Evolutionary conservation across 768 basidiomycete genomes (phyloP).

Genomic region (Erythrobasidium yunnanense): DNA sequence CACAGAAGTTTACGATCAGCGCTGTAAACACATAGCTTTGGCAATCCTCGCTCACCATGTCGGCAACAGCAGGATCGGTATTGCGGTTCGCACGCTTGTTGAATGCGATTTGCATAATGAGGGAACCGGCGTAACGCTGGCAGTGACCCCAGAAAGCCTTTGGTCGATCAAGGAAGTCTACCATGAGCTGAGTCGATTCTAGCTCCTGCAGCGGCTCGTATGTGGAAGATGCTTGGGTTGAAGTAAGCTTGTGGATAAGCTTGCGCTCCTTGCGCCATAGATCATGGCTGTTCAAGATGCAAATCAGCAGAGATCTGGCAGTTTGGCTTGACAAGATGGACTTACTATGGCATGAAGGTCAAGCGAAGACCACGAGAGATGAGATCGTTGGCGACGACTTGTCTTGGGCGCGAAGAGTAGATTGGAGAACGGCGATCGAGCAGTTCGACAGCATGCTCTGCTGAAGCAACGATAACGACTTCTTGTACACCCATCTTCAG

Average conservation of each 20-base stretch:
- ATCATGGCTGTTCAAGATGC: conserved; percentile 11
- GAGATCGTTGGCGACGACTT: conserved; percentile 34
- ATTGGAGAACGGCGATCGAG: conserved; percentile 35
- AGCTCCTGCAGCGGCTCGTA: conserved; percentile 37
- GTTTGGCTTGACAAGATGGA: background rate
- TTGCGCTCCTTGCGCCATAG: conserved; percentile 32
- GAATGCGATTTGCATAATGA: conserved; percentile 37
- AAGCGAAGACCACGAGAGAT: conserved; percentile 32
- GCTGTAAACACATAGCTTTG: background rate
- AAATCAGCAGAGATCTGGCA: background rate
- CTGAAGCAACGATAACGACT: conserved; percentile 34
- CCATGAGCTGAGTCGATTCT: conserved; percentile 30
- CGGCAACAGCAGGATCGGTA: conserved; percentile 33
- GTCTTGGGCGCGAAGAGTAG: conserved; percentile 33
- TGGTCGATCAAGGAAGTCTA: conserved; percentile 32
- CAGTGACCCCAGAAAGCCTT: conserved; percentile 33
- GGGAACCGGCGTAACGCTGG: conserved; percentile 33
- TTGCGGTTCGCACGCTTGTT: conserved; percentile 32
- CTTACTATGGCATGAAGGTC: conserved; percentile 36
- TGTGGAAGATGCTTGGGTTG: conserved; percentile 27
- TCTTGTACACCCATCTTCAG: conserved; percentile 30
- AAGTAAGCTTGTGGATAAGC: conserved; percentile 34
- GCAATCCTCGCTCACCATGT: conserved; percentile 7
- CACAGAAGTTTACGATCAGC: conserved; percentile 9
- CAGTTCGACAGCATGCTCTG: conserved; percentile 32